phyloP scores from a whole-genome alignment of 108 stramenopile species.

The Pseudonitzschia multistriata region DNA sequence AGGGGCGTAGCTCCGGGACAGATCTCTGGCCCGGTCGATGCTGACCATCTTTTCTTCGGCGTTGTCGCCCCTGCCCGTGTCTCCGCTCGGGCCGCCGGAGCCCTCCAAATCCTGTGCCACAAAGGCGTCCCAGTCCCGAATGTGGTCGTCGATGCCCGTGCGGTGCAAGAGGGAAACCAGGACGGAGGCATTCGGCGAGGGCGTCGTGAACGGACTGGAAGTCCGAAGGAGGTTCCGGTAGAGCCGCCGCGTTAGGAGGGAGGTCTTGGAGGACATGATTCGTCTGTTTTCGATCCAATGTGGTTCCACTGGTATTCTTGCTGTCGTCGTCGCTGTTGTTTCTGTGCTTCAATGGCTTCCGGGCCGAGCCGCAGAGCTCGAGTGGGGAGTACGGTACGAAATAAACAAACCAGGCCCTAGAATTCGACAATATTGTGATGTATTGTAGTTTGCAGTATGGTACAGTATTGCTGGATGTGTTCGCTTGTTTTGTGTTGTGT shows the following conservation, averaged over 20 bases:
- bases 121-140: conserved; percentile 33
- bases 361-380: too few species aligned
- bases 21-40: conserved; percentile 21
- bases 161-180: conserved; percentile 63
- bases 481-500: too few species aligned
- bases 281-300: too few species aligned
- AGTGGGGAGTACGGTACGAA: too few species aligned
- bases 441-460: too few species aligned
- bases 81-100: too few species aligned
- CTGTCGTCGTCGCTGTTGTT: not conserved
- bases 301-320: not conserved
- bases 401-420: too few species aligned
- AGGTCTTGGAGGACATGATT: conserved; percentile 10
- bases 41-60: not conserved
- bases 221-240: conserved; percentile 72
- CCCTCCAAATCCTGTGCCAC: not conserved
- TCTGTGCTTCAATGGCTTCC: too few species aligned
- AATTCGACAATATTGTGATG: too few species aligned
- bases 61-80: not conserved
- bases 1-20: conserved; percentile 14
- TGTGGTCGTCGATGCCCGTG: conserved; percentile 59
- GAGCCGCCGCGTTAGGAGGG: conserved; percentile 26
- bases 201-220: conserved; percentile 55
- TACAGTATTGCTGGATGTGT: too few species aligned
- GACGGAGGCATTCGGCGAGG: conserved; percentile 42